Evolutionary conservation across 2,329 filamentous ascomycete species (phyloP), one percentile per base, ranked within the genome.

Genomic region (Fusarium guadeloupense): DNA sequence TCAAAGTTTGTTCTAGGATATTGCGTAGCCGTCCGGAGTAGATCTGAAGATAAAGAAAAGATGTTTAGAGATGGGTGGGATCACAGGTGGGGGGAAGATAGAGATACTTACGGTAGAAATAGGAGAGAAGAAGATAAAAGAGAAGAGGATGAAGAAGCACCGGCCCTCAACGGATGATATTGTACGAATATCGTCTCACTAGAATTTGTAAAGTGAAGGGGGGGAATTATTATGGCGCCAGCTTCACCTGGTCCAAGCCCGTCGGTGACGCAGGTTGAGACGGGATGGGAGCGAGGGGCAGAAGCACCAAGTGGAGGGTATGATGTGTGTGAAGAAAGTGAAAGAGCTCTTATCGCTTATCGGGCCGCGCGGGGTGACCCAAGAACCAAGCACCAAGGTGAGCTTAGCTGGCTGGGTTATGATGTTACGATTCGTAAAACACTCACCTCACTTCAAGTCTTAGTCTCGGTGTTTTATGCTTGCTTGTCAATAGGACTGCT

Each of bases 331-430:
- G 38, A 53, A 52, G 48, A 44, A 52, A 44, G 47, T 43, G 65
- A 50, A 58, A 35, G 59, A 70, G 60, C 66, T 64, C 67, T 70
- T 69, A 66, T 69, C 67, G 65, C 63, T 69, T 69, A 69, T 69
- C 67, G 67, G 62, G 43, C 57, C 62, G 64, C 62, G 67, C 57
- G 64, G 62, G 66, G 63, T 50, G 59, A 31, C 47, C 21, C 35
- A 40, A 16, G 5, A 6, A 26, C 25, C 25, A 13, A 30, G 17
- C 28, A 43, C 45, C 43, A 62, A 58, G 62, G 41, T 62, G 51
- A 64, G 56, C 54, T 60, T 53, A 44, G 53, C 41, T 44, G 37
- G 54, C 28, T 35, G 39, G 47, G 39, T 55, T 48, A 54, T 58
- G 52, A 59, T 59, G 52, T 65, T 56, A 56, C 56, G 38, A 63